Evolutionary conservation across 495 filamentous ascomycete species (phyloP).

Genomic region (Astrocystis sublimbata): DNA sequence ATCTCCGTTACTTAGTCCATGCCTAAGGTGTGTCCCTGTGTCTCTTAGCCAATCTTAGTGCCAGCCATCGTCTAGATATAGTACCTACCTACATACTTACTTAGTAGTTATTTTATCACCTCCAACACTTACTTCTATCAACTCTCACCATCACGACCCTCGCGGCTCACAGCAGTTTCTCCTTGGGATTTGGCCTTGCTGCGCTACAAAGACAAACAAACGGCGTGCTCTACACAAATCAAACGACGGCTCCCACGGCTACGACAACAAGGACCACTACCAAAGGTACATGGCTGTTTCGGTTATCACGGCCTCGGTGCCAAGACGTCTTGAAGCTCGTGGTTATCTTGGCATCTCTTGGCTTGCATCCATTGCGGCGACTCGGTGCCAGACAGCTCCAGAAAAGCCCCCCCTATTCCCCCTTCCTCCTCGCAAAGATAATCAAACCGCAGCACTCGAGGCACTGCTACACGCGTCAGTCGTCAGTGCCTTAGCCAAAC

Average conservation of each 20-base stretch:
- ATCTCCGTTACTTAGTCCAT: not conserved
- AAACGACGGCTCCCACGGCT: not conserved
- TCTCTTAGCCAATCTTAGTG: not conserved
- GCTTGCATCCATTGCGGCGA: not conserved
- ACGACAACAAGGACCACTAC: not conserved
- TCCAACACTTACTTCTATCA: too few species aligned
- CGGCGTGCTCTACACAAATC: not conserved
- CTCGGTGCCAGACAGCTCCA: not conserved
- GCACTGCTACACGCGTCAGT: not conserved
- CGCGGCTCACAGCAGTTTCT: too few species aligned
- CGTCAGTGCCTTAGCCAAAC: not conserved
- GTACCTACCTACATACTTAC: not conserved
- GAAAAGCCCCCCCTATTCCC: not conserved
- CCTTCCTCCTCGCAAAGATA: not conserved
- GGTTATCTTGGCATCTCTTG: conserved; percentile 13
- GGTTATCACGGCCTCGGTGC: conserved; percentile 16
- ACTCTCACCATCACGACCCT: too few species aligned
- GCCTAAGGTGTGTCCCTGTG: too few species aligned
- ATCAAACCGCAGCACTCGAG: not conserved
- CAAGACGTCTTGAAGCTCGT: not conserved
- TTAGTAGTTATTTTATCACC: too few species aligned
- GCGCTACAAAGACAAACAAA: not conserved
- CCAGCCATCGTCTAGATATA: too few species aligned
- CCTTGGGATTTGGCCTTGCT: not conserved
- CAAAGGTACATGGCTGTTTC: not conserved